Evolutionary conservation across 164 flowering plant genomes (phyloP), one percentile per base, ranked within the genome.

Genomic region (Cinnamomum micranthum): DNA sequence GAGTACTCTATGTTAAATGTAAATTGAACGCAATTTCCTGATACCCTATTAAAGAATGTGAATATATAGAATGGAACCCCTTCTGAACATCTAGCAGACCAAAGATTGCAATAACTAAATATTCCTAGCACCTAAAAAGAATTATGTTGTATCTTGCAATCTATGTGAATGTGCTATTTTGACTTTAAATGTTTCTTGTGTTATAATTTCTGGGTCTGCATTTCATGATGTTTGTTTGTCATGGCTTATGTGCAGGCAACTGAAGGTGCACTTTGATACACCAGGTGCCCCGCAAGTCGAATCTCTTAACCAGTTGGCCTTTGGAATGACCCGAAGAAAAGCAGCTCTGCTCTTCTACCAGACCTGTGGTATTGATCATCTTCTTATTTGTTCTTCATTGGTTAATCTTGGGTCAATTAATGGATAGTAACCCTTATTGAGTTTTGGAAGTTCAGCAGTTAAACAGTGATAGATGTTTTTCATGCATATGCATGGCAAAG

Each of bases 291-390:
- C 91, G 47, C 79, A 74, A 73, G 70, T 68, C 7, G 97, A 91
- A 80, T 93, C 98, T 47, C 75, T 95, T 71, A 77, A 91, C 85
- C 82, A 86, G 60, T 82, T 93, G 28, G 87, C 97, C 17, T 72
- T 41, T 72, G 99, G 98, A 72, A 86, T 91, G 93, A 84, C 79
- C 84, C 78, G 84, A 69, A 87, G 78, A 73, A 84, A 76, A 76
- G 99, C 99, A 24, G 95, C 99, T 62, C 81, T 76, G 68, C 88
- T 95, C 58, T 93, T 95, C 76, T 93, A 92, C 81, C 97, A 95
- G 73, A 92, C 90, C 28, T 93, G 93, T 76, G 97, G 99, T 95
- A 89, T 70, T 6, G 47, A 51, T 2, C 50, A 31, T 51, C 14
- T 50, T 23, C 23, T 31, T 50, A 6, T 74, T 28, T 13, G 4